Percentiles rank a stretch among this genome's conserved stretches.
Evolutionary conservation across 2,329 filamentous ascomycete species (phyloP).

Genomic region (Colletotrichum horii): DNA sequence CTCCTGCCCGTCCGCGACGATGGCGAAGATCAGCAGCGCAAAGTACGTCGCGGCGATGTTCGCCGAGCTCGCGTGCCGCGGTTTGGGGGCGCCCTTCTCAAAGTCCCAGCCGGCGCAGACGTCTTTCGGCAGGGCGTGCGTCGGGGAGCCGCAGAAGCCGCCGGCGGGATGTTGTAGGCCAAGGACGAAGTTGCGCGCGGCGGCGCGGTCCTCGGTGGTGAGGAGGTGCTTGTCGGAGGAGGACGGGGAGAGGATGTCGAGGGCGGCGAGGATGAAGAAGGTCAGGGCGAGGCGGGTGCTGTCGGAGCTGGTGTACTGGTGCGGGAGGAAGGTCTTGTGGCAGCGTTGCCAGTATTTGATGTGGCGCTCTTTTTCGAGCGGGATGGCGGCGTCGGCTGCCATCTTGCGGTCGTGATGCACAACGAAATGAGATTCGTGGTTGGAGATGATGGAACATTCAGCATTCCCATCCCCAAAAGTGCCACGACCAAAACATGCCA

Average conservation of each 20-base stretch:
- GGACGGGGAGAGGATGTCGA: slow-evolving; percentile 76
- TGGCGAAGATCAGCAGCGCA: slow-evolving; percentile 75
- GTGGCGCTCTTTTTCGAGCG: slow-evolving; percentile 70
- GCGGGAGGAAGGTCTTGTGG: slow-evolving; percentile 79
- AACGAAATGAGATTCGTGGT: not conserved
- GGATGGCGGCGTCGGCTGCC: slow-evolving; percentile 27
- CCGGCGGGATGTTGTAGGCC: slow-evolving; percentile 83
- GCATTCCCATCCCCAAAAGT: not conserved
- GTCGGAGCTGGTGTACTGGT: slow-evolving; percentile 86
- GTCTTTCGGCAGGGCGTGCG: slow-evolving; percentile 53
- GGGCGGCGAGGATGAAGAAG: slow-evolving; percentile 85
- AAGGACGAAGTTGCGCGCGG: slow-evolving; percentile 78
- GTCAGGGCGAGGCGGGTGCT: slow-evolving; percentile 88
- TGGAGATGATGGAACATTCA: not conserved
- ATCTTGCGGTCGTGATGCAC: slow-evolving; percentile 7
- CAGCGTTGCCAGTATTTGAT: slow-evolving; percentile 94
- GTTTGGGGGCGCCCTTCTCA: slow-evolving; percentile 6
- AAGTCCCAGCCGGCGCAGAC: slow-evolving; percentile 28
- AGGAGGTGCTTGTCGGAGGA: slow-evolving; percentile 41
- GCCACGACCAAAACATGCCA: not conserved
- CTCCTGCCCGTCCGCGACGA: slow-evolving; percentile 45
- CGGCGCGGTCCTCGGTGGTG: slow-evolving; percentile 45
- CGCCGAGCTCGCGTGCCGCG: slow-evolving; percentile 50
- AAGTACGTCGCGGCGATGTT: slow-evolving; percentile 91
- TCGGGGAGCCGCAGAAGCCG: slow-evolving; percentile 88